phyloP scores from a whole-genome alignment of 768 basidiomycete species.

The Strobilomyces confusus region DNA sequence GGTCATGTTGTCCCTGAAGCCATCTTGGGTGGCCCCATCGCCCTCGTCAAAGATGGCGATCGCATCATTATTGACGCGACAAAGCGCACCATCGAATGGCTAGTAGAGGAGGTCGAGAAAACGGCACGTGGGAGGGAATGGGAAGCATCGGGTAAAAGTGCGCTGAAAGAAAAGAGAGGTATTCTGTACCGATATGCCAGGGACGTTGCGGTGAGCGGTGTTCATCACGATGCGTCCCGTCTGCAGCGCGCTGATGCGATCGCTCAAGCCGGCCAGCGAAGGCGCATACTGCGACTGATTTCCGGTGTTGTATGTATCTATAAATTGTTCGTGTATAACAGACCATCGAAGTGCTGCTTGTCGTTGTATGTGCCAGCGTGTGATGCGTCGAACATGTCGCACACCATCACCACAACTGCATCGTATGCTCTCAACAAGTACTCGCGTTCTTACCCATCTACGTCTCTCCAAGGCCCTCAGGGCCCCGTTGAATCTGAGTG shows the following conservation, averaged over 20 bases:
- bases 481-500: slow-evolving; percentile 47
- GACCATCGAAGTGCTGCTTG: background rate
- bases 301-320: slow-evolving; percentile 2
- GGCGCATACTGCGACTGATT: slow-evolving; percentile 80
- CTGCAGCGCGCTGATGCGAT: slow-evolving; percentile 5
- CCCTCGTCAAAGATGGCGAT: slow-evolving; percentile 82
- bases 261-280: slow-evolving; percentile 65
- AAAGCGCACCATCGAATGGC: slow-evolving; percentile 64
- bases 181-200: slow-evolving; percentile 77
- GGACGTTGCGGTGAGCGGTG: slow-evolving; percentile 74
- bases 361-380: background rate
- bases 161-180: slow-evolving; percentile 68
- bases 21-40: slow-evolving; percentile 80
- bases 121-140: slow-evolving; percentile 57
- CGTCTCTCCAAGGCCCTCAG: slow-evolving; percentile 12
- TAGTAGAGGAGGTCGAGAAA: slow-evolving; percentile 66
- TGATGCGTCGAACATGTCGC: slow-evolving; percentile 19
- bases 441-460: slow-evolving; percentile 56
- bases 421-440: slow-evolving; percentile 61
- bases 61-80: slow-evolving; percentile 69
- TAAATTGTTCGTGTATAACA: slow-evolving; percentile 4
- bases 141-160: slow-evolving; percentile 61
- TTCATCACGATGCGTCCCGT: background rate
- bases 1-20: slow-evolving; percentile 67
- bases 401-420: slow-evolving; percentile 50